Evolutionary conservation across 306 rosid genomes (phyloP).

Genomic region (Corylus americana): DNA sequence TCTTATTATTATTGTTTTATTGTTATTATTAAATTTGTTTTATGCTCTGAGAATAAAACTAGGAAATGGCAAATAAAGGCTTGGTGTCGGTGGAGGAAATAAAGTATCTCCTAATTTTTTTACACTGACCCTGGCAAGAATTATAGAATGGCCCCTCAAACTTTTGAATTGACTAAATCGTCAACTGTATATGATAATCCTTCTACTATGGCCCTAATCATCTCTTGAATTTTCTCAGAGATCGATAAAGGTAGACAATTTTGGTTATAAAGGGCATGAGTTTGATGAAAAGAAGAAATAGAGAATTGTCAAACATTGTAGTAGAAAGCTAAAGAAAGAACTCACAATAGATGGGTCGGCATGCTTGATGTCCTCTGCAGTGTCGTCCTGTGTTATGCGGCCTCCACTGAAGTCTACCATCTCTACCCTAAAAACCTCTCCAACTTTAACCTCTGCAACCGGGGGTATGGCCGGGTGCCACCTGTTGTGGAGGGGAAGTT

Average conservation of each 20-base stretch:
- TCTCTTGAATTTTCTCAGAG: background rate
- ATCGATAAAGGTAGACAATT: background rate
- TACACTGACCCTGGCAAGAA: background rate
- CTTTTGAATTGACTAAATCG: background rate
- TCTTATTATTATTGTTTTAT: too few relatives aligned
- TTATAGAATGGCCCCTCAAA: background rate
- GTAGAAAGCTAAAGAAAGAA: background rate
- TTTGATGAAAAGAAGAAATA: background rate
- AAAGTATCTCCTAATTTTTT: too few relatives aligned
- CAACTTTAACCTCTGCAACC: slow-evolving; percentile 38
- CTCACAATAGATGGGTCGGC: slow-evolving; percentile 54
- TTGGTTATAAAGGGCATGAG: background rate
- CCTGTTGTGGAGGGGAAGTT: slow-evolving; percentile 43
- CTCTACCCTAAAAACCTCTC: slow-evolving; percentile 41
- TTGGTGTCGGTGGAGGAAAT: too few relatives aligned
- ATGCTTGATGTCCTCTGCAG: slow-evolving; percentile 58
- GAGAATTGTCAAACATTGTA: background rate
- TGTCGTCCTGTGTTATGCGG: slow-evolving; percentile 39
- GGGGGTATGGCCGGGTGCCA: slow-evolving; percentile 55
- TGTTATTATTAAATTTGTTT: too few relatives aligned
- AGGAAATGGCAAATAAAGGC: too few relatives aligned
- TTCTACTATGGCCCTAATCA: background rate
- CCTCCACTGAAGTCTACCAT: slow-evolving; percentile 55
- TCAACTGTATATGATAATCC: background rate
- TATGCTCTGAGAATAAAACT: too few relatives aligned